A percentile compares a stretch with the other conserved stretches of the same genome.
phyloP scores from a whole-genome alignment of 176 grass and related monocot genomes.

The Aegilops longissima region DNA sequence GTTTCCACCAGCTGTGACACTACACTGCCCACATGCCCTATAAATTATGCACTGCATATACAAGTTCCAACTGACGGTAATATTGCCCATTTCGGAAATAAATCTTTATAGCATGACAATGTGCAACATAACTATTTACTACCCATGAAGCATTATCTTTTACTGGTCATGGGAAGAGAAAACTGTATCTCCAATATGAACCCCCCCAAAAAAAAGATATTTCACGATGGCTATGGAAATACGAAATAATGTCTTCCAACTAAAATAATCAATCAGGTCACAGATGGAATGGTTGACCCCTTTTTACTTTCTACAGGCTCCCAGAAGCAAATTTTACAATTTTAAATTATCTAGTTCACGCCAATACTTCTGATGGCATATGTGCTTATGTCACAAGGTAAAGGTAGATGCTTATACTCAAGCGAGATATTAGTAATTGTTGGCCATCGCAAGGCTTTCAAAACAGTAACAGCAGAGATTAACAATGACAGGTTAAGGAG shows the following conservation, averaged over 20 bases:
- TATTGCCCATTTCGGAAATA: background rate
- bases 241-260: background rate
- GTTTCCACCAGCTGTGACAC: background rate
- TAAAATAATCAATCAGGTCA: background rate
- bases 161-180: constrained; percentile 8
- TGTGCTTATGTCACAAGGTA: background rate
- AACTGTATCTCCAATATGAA: background rate
- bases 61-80: background rate
- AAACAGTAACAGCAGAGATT: background rate
- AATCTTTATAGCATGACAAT: background rate
- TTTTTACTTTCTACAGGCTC: background rate
- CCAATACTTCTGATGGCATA: constrained; percentile 1
- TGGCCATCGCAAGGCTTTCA: background rate
- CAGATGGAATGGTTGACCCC: background rate
- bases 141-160: too few relatives aligned
- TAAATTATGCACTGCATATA: background rate
- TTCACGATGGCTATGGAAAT: background rate
- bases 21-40: background rate
- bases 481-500: background rate
- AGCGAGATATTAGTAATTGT: background rate
- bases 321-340: background rate
- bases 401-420: background rate
- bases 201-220: background rate
- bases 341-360: background rate
- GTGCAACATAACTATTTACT: too few relatives aligned